These are phyloP conservation scores for Candida chauliodis DNA, from an alignment of 805 yeast species.

Conservation along the genomic window DNA sequence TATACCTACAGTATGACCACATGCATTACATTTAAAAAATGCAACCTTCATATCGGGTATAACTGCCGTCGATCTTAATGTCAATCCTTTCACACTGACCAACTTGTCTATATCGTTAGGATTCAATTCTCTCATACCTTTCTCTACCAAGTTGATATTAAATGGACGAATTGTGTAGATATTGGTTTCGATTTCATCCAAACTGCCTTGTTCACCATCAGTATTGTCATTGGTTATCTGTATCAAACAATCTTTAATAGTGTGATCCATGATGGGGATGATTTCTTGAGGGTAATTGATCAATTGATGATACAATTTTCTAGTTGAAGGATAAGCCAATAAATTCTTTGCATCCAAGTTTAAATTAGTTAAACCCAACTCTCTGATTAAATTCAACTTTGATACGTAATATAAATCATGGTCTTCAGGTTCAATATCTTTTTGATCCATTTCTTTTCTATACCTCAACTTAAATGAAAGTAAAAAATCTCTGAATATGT, in stretches of 20 bases:
- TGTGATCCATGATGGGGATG: conserved; percentile 96
- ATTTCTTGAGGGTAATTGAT: conserved; percentile 95
- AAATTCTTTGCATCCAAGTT: conserved; percentile 82
- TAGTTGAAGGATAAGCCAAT: conserved; percentile 64
- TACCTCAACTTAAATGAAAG: conserved; percentile 79
- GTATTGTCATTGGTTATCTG: conserved; percentile 55
- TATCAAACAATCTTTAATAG: conserved; percentile 85
- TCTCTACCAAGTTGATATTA: conserved; percentile 62
- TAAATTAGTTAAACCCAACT: conserved; percentile 74
- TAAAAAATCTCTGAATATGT: conserved; percentile 75
- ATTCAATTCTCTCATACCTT: conserved; percentile 88
- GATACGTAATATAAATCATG: conserved; percentile 72
- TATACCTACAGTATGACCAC: conserved; percentile 87
- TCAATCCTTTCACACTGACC: conserved; percentile 87
- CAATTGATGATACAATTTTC: conserved; percentile 78
- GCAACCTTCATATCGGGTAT: conserved; percentile 98
- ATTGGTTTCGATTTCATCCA: conserved; percentile 74
- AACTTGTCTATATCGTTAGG: conserved; percentile 94
- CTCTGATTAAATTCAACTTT: conserved; percentile 69
- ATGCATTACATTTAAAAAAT: conserved; percentile 90
- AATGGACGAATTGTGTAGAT: conserved; percentile 87
- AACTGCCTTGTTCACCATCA: conserved; percentile 22
- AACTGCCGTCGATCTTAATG: conserved; percentile 81
- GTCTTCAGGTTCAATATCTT: conserved; percentile 48
- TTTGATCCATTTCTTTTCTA: conserved; percentile 49